phyloP scores from a whole-genome alignment of 805 yeast genomes.

The Lachancea nothofagi region DNA sequence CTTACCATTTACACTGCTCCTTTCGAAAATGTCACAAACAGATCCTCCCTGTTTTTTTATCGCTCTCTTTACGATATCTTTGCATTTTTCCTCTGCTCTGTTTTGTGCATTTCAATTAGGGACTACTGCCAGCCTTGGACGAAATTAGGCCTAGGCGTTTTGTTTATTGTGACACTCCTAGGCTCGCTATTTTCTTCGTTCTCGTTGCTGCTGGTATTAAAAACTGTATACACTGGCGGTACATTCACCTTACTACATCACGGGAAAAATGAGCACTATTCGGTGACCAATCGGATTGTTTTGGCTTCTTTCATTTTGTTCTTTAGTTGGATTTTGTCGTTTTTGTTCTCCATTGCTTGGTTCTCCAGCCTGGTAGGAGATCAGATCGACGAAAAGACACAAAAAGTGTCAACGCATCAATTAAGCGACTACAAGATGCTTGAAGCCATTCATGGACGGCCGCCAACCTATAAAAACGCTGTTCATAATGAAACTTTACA shows the following conservation, averaged over 20 bases:
- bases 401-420: not conserved
- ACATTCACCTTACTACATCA: not conserved
- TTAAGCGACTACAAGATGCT: not conserved
- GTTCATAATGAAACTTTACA: too few relatives aligned
- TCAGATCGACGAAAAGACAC: not conserved
- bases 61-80: slow-evolving; percentile 5
- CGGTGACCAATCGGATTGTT: slow-evolving; percentile 1
- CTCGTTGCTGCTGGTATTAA: not conserved
- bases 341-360: not conserved
- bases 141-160: not conserved
- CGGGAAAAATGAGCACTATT: not conserved
- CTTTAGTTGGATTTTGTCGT: not conserved
- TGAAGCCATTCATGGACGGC: not conserved
- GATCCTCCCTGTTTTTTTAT: slow-evolving; percentile 2
- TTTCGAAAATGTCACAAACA: slow-evolving; percentile 7
- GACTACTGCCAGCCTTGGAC: not conserved
- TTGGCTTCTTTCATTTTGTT: not conserved
- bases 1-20: slow-evolving; percentile 3
- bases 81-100: not conserved
- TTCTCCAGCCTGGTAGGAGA: not conserved
- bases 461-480: not conserved
- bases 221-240: not conserved
- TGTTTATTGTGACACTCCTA: not conserved
- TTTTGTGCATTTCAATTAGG: not conserved
- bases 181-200: slow-evolving; percentile 1